Base-by-base conservation (phyloP, 2,329 filamentous ascomycete genomes). In the Aspergillus arachidicola region DNA sequence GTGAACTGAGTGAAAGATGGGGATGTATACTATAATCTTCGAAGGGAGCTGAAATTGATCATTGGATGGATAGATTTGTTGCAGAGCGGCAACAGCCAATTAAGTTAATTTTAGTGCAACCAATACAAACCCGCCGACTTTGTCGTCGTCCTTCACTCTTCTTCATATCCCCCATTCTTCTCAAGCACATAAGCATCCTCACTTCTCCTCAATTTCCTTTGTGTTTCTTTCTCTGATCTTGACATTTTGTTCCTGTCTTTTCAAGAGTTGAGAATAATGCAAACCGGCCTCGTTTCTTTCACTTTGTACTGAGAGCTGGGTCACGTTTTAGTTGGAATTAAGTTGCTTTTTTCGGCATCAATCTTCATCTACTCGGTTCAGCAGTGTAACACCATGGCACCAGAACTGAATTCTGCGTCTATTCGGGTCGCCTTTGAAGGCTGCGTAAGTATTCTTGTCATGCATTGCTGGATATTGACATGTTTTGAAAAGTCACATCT, bases 341-440 rank as follows among this genome's bases (percentile, higher is more conserved):
- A 36, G 19, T 23, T 55, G 7, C 51, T 23, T 21, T 11, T 38
- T 16, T 41, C 34, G 36, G 51, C 26, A 38, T 10, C n/a, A 32
- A 6, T 43, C 34, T 57, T 48, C 38, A 38, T 38, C 38, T n/a
- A 16, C 41, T 54, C 19, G 16, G 16, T 38, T 26, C 30, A 46
- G n/a, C 23, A 58, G 23, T 23, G 34, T 53, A 58, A 45, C 36
- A 59, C 10, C 36, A 67, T 70, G 64, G 32, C 58, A 28, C 41
- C 57, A 28, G 54, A 51, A 14, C 23, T 61, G 5, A 48, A 45
- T 30, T 55, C 62, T 12, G 41, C 67, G 10, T 62, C 66, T 12
- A 61, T 96, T 64, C 89, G 93, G 61, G 84, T 97, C 66, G 94
- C 93, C 23, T 82, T 96, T 6, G 91, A 96, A 82, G 94, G 94